Percentiles rank a stretch among this genome's conserved stretches.
phyloP scores from a whole-genome alignment of 805 yeast genomes.

The Yarrowia hollandica region DNA sequence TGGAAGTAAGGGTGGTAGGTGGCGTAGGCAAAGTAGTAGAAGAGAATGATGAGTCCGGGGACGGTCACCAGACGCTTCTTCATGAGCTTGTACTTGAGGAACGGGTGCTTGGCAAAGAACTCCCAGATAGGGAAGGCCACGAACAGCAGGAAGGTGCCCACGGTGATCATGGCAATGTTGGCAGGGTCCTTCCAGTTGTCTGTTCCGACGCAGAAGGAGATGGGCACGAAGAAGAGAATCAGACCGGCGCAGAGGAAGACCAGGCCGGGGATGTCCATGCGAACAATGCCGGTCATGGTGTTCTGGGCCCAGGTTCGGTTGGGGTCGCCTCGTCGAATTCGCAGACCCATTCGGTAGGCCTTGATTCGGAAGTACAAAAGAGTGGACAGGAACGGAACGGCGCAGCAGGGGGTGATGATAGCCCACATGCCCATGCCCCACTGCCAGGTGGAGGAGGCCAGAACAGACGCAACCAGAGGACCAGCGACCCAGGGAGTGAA shows the following conservation, averaged over 20 bases:
- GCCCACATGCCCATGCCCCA: slow-evolving; percentile 56
- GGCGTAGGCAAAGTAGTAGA: slow-evolving; percentile 21
- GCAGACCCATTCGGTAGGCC: slow-evolving; percentile 29
- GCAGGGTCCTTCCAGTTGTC: slow-evolving; percentile 13
- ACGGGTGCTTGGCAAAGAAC: slow-evolving; percentile 4
- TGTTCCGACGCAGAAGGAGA: slow-evolving; percentile 6
- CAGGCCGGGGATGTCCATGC: slow-evolving; percentile 19
- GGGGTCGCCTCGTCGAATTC: slow-evolving; percentile 31
- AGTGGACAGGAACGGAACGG: slow-evolving; percentile 34
- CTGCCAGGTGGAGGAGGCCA: slow-evolving; percentile 48
- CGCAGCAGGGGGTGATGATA: slow-evolving; percentile 47
- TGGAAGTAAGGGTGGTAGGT: slow-evolving; percentile 18
- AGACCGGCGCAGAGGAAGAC: slow-evolving; percentile 19
- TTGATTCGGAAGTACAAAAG: slow-evolving; percentile 33
- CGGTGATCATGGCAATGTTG: slow-evolving; percentile 26
- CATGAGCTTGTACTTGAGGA: slow-evolving; percentile 12
- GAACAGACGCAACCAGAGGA: slow-evolving; percentile 35
- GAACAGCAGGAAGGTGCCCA: background rate
- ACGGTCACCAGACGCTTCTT: slow-evolving; percentile 6
- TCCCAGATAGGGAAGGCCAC: slow-evolving; percentile 18
- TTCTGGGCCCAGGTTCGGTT: slow-evolving; percentile 12
- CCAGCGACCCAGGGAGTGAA: slow-evolving; percentile 47
- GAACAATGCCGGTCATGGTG: background rate
- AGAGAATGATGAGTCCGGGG: slow-evolving; percentile 11
- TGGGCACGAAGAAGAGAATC: slow-evolving; percentile 24